These are phyloP conservation scores for Phytopythium vexans DNA, from an alignment of 352 stramenopile genomes.

Conservation along the genomic window DNA sequence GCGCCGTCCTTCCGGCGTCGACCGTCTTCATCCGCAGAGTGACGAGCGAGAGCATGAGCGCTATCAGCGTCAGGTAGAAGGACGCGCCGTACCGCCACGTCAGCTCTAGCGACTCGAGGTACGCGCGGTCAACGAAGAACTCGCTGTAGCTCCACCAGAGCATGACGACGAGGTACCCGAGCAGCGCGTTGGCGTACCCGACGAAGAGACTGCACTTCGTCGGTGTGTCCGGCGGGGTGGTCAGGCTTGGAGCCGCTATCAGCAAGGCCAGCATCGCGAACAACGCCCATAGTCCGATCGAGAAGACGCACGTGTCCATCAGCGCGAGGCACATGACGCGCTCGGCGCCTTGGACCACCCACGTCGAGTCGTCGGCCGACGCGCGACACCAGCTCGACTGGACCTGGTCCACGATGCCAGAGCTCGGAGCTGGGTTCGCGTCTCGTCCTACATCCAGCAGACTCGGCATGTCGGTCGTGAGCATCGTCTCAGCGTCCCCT, in stretches of 20 bases:
- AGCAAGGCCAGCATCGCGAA: slow-evolving; percentile 19
- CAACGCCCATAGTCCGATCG: slow-evolving; percentile 37
- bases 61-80: slow-evolving; percentile 29
- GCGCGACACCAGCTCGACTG: slow-evolving; percentile 44
- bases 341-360: slow-evolving; percentile 46
- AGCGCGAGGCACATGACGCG: slow-evolving; percentile 57
- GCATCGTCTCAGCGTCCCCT: no score
- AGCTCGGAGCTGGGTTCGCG: no score
- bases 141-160: slow-evolving; percentile 55
- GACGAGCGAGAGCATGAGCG: slow-evolving; percentile 20
- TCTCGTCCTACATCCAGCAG: no score
- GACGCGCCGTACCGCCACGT: slow-evolving; percentile 34
- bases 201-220: slow-evolving; percentile 18
- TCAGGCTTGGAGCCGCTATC: slow-evolving; percentile 10
- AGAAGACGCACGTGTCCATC: slow-evolving; percentile 53
- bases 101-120: slow-evolving; percentile 34
- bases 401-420: slow-evolving; percentile 16
- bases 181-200: slow-evolving; percentile 28
- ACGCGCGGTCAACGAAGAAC: slow-evolving; percentile 40
- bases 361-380: slow-evolving; percentile 22
- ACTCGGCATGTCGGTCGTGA: no score
- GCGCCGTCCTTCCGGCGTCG: neutral
- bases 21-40: slow-evolving; percentile 19
- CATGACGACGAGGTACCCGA: slow-evolving; percentile 35
- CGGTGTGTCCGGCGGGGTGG: neutral